Evolutionary conservation across 2,329 filamentous ascomycete genomes (phyloP).

Genomic region (Hirsutella rhossiliensis): DNA sequence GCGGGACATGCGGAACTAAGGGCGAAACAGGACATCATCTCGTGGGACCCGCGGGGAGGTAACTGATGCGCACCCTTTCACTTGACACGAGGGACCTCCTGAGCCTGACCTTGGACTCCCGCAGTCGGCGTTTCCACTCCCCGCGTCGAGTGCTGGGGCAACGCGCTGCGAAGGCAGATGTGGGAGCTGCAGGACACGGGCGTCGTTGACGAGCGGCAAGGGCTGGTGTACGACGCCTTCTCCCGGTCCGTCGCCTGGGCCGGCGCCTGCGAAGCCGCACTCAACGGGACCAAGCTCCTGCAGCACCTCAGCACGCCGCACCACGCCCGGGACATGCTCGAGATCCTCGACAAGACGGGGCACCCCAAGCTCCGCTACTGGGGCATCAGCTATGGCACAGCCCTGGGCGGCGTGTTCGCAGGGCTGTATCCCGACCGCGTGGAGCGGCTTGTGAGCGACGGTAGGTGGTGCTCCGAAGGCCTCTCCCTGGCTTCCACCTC

Average conservation of each 20-base stretch:
- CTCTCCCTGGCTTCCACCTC: too few relatives aligned
- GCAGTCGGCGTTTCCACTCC: slow-evolving; percentile 35
- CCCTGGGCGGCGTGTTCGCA: slow-evolving; percentile 39
- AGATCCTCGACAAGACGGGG: slow-evolving; percentile 29
- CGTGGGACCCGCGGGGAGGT: slow-evolving; percentile 38
- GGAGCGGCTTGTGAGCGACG: slow-evolving; percentile 37
- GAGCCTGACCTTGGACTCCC: neutral
- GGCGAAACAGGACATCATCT: slow-evolving; percentile 29
- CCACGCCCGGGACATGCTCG: slow-evolving; percentile 34
- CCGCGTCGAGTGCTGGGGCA: slow-evolving; percentile 37
- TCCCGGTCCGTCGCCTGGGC: slow-evolving; percentile 29
- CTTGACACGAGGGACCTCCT: too few relatives aligned
- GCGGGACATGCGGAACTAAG: slow-evolving; percentile 18
- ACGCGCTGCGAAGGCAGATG: slow-evolving; percentile 24
- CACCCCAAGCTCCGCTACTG: slow-evolving; percentile 34
- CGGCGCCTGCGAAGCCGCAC: slow-evolving; percentile 27
- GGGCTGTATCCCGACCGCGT: slow-evolving; percentile 38
- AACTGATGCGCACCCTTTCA: slow-evolving; percentile 3
- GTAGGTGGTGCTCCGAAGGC: slow-evolving; percentile 9
- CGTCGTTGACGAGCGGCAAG: slow-evolving; percentile 32
- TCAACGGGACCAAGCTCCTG: slow-evolving; percentile 24
- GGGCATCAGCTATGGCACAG: slow-evolving; percentile 43
- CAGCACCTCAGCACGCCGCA: slow-evolving; percentile 30
- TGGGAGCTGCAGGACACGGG: slow-evolving; percentile 32
- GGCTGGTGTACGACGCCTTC: slow-evolving; percentile 31